phyloP scores from a whole-genome alignment of 73 alveolate genomes.

The Paramecium primaurelia region DNA sequence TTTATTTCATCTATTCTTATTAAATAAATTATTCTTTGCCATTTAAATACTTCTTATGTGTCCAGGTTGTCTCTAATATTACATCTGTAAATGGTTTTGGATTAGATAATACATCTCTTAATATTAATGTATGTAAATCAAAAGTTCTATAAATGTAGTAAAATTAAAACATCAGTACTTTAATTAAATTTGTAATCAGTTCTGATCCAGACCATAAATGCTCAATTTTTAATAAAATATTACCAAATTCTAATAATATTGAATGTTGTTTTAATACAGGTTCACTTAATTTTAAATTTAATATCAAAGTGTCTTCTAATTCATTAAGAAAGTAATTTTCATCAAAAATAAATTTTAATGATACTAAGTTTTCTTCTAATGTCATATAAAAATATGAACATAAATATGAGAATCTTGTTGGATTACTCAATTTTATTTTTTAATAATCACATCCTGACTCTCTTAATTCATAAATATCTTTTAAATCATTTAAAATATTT shows the following conservation, averaged over 20 bases:
- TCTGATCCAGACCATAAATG: not conserved
- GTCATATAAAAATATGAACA: not conserved
- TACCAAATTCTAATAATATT: not conserved
- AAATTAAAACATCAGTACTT: not conserved
- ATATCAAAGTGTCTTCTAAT: conserved; percentile 7
- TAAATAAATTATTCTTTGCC: not conserved
- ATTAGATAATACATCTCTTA: conserved; percentile 4
- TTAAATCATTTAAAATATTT: not conserved
- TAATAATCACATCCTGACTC: not conserved
- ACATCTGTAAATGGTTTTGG: not conserved
- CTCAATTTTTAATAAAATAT: not conserved
- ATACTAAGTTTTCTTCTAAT: not conserved
- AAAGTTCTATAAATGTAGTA: not conserved
- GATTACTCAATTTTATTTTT: not conserved
- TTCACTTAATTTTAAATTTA: not conserved
- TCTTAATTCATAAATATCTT: not conserved
- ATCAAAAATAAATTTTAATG: not conserved
- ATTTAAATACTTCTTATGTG: not conserved
- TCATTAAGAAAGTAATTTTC: not conserved
- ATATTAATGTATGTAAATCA: not conserved
- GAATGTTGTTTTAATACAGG: not conserved
- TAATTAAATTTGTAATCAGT: not conserved
- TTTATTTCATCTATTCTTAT: not conserved
- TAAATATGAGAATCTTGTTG: not conserved
- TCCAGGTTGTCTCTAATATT: not conserved